Conservation (phyloP, 2,329 filamentous ascomycete genomes). For the Fusarium sp. region DNA sequence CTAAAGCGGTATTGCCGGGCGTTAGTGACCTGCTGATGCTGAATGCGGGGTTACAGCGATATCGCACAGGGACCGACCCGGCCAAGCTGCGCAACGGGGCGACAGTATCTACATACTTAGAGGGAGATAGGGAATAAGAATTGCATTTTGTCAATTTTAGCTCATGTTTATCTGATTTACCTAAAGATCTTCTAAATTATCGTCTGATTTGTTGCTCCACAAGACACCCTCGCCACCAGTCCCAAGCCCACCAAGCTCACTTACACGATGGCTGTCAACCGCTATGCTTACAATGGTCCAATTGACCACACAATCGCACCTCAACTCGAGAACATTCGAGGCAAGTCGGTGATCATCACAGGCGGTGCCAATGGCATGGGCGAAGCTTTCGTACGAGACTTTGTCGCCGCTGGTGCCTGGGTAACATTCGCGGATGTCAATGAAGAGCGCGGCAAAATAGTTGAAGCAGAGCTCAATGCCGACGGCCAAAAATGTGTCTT, state of each 20-base stretch:
- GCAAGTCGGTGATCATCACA: conserved; percentile 57
- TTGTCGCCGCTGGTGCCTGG: conserved; percentile 49
- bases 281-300: conserved; percentile 32
- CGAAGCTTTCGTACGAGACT: conserved; percentile 47
- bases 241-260: neutral
- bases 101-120: neutral
- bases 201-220: neutral
- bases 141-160: neutral
- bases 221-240: neutral
- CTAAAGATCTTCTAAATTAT: neutral
- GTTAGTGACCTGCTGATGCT: neutral
- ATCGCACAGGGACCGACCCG: neutral
- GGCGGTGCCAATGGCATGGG: conserved; percentile 56
- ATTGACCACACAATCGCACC: conserved; percentile 23
- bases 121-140: neutral
- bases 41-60: neutral
- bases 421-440: conserved; percentile 53
- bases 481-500: conserved; percentile 40
- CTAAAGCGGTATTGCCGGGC: neutral
- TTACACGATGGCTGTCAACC: conserved; percentile 13
- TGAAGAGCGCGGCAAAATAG: conserved; percentile 41
- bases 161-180: neutral
- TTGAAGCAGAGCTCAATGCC: conserved; percentile 46
- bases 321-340: conserved; percentile 38
- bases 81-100: fast-evolving